Conservation (phyloP, 352 stramenopile genomes). For the Achlya hypogyna region DNA sequence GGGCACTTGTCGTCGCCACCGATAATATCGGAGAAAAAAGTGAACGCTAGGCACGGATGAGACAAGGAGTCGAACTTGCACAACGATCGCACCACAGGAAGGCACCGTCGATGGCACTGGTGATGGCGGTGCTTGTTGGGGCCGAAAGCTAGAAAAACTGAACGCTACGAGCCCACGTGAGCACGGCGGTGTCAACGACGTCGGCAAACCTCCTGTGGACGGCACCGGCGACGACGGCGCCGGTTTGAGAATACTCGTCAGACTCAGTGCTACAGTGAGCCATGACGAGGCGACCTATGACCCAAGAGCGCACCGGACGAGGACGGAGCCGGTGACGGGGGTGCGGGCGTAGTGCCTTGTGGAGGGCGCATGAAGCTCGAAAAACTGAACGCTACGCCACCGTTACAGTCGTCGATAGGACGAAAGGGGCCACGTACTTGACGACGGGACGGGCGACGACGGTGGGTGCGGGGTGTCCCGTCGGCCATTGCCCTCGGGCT, state of each 20-base stretch:
- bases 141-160: conserved; percentile 21
- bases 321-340: conserved; percentile 2
- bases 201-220: neutral
- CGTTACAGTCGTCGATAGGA: neutral
- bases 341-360: neutral
- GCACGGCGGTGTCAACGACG: neutral
- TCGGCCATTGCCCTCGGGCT: neutral
- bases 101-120: conserved; percentile 14
- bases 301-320: neutral
- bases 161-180: conserved; percentile 5
- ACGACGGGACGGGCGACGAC: neutral
- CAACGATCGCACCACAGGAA: neutral
- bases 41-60: neutral
- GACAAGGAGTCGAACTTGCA: neutral
- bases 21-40: conserved; percentile 18
- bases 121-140: neutral
- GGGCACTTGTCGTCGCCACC: conserved; percentile 9
- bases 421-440: neutral
- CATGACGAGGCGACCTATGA: neutral
- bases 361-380: conserved; percentile 14
- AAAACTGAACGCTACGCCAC: conserved; percentile 19
- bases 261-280: conserved; percentile 7
- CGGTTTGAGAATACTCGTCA: conserved; percentile 8
- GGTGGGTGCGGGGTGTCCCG: neutral
- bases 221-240: conserved; percentile 9